Conservation (phyloP, 179 eudicot species). For the Sideroxylon spinosum region DNA sequence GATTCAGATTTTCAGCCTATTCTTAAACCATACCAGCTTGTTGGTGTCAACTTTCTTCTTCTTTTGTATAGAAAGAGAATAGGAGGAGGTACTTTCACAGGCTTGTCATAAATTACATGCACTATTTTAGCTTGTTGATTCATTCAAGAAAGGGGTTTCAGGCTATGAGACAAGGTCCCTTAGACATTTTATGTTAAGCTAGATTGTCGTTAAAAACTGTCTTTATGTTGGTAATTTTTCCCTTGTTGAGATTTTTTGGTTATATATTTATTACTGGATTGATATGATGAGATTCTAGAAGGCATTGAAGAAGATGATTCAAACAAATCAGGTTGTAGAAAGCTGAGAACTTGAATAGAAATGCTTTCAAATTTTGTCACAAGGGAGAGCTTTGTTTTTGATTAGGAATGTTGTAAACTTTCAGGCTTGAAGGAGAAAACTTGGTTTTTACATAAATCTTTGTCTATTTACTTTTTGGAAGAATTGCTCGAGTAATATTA, state of each 20-base stretch:
- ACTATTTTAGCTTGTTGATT: constrained; percentile 5
- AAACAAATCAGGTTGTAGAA: too few species aligned
- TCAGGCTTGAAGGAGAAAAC: not conserved
- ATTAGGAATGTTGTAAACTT: not conserved
- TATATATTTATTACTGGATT: not conserved
- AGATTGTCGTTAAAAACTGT: not conserved
- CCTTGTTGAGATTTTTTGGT: not conserved
- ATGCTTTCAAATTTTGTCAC: not conserved
- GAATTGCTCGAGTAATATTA: too few species aligned
- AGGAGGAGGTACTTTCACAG: constrained; percentile 64
- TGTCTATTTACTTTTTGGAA: too few species aligned
- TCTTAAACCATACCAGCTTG: constrained; percentile 94
- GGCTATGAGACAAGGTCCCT: not conserved
- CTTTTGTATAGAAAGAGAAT: constrained; percentile 79
- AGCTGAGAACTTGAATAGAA: not conserved
- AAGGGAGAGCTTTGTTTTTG: not conserved
- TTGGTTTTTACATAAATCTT: too few species aligned
- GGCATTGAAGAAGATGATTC: not conserved
- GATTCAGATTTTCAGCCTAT: constrained; percentile 70
- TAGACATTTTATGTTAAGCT: not conserved
- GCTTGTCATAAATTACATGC: not conserved
- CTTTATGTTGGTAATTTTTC: not conserved
- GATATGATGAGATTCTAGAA: not conserved
- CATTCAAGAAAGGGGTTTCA: not conserved
- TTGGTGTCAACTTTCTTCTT: constrained; percentile 95